These are phyloP conservation scores for Vigna hirtella DNA, from an alignment of 306 rosid species.

Conservation along the genomic window DNA sequence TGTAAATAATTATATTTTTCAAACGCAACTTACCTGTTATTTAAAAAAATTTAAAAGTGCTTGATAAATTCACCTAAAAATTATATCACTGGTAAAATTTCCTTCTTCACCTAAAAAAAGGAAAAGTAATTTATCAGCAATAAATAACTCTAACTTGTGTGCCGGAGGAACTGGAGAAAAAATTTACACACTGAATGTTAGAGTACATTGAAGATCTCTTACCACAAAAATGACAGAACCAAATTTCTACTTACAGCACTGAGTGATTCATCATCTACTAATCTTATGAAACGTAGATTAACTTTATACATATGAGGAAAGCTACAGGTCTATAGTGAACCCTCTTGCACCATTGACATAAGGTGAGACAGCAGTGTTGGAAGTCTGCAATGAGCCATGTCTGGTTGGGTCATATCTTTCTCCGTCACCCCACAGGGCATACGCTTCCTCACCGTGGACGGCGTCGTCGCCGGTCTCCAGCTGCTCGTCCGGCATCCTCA, in stretches of 20 bases:
- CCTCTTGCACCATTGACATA: slow-evolving; percentile 94
- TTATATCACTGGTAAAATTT: too few relatives aligned
- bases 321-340: slow-evolving; percentile 69
- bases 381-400: slow-evolving; percentile 59
- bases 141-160: too few relatives aligned
- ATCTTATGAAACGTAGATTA: neutral
- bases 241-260: slow-evolving; percentile 47
- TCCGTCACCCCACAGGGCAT: slow-evolving; percentile 99
- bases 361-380: slow-evolving; percentile 56
- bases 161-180: too few relatives aligned
- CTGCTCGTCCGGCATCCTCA: slow-evolving; percentile 90
- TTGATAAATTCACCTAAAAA: too few relatives aligned
- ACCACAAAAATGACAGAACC: neutral
- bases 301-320: slow-evolving; percentile 27
- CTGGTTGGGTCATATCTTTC: slow-evolving; percentile 84
- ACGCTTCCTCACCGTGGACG: slow-evolving; percentile 96
- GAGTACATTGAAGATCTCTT: too few relatives aligned
- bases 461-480: slow-evolving; percentile 91
- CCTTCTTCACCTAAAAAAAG: too few relatives aligned
- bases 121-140: too few relatives aligned
- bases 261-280: neutral
- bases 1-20: too few relatives aligned
- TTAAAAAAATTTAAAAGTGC: too few relatives aligned
- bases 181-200: too few relatives aligned
- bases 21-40: too few relatives aligned